A percentile compares a stretch with the other conserved stretches of the same genome.
phyloP scores from a whole-genome alignment of 1,139 yeast genomes.

The Chernovozyma aurita region DNA sequence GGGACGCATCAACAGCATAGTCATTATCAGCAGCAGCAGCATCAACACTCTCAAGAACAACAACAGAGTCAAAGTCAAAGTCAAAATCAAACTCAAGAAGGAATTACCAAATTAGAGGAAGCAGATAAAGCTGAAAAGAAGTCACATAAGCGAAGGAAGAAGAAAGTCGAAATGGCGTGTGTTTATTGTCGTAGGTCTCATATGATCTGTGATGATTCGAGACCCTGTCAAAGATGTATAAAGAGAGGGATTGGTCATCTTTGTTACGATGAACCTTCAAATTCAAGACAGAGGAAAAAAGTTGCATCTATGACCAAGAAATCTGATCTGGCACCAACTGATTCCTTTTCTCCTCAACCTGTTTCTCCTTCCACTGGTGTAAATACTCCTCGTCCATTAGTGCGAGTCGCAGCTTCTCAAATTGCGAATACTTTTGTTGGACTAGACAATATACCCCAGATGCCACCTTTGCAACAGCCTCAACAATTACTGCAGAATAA shows the following conservation, averaged over 20 bases:
- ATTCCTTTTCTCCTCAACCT: conserved; percentile 4
- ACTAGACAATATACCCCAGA: background rate
- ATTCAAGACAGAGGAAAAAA: conserved; percentile 38
- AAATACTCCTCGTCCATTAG: conserved; percentile 1
- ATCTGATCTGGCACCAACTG: conserved; percentile 6
- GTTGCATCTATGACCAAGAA: conserved; percentile 25
- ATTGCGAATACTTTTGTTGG: background rate
- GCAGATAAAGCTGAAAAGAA: background rate
- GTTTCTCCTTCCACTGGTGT: conserved; percentile 4
- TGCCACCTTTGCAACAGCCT: conserved; percentile 5
- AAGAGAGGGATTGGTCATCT: conserved; percentile 86
- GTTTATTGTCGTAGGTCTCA: conserved; percentile 91
- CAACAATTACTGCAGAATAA: conserved; percentile 5
- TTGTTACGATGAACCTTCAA: conserved; percentile 75
- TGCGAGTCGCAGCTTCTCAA: background rate
- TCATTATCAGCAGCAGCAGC: background rate
- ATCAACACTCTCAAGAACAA: background rate
- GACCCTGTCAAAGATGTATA: conserved; percentile 87
- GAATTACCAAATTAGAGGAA: background rate
- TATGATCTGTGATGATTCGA: conserved; percentile 83
- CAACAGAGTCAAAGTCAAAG: background rate
- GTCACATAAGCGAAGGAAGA: conserved; percentile 30
- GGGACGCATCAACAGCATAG: background rate
- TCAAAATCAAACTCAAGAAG: too few relatives aligned
- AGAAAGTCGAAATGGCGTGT: conserved; percentile 71